A percentile compares a stretch with the other conserved stretches of the same genome.
Conservation (phyloP, 345 rosid species). For the Pugionium dolabratum region DNA sequence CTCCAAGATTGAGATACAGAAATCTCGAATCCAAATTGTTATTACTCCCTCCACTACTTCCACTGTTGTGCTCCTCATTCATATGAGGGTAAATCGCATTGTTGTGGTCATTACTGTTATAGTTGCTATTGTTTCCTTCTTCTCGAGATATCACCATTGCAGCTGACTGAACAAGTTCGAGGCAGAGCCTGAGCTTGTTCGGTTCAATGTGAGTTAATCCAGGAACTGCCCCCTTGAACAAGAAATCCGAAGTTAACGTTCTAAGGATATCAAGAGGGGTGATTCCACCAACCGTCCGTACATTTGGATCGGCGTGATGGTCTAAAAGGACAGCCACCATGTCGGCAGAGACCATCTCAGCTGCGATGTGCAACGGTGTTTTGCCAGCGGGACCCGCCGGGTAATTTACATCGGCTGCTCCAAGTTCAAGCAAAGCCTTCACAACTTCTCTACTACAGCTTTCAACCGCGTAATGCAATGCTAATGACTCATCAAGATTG, state of each 20-base stretch:
- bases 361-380: constrained; percentile 91
- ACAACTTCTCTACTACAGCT: constrained; percentile 97
- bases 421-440: constrained; percentile 93
- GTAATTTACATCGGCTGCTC: constrained; percentile 96
- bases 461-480: constrained; percentile 94
- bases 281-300: constrained; percentile 82
- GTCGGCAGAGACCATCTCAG: constrained; percentile 98
- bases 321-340: constrained; percentile 96
- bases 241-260: constrained; percentile 96
- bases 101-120: constrained; percentile 31
- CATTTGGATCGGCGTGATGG: constrained; percentile 97
- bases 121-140: constrained; percentile 67
- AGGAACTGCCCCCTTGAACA: constrained; percentile 98
- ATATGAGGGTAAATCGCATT: constrained; percentile 58
- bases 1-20: constrained; percentile 93
- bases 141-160: constrained; percentile 95
- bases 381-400: constrained; percentile 90
- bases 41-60: constrained; percentile 56
- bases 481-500: constrained; percentile 88
- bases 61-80: constrained; percentile 66
- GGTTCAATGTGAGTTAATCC: constrained; percentile 94
- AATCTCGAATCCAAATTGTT: constrained; percentile 74
- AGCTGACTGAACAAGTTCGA: constrained; percentile 97
- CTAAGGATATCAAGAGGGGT: constrained; percentile 90
- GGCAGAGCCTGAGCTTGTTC: constrained; percentile 89